Conservation (phyloP, 768 basidiomycete species). For the Serendipita indica region DNA sequence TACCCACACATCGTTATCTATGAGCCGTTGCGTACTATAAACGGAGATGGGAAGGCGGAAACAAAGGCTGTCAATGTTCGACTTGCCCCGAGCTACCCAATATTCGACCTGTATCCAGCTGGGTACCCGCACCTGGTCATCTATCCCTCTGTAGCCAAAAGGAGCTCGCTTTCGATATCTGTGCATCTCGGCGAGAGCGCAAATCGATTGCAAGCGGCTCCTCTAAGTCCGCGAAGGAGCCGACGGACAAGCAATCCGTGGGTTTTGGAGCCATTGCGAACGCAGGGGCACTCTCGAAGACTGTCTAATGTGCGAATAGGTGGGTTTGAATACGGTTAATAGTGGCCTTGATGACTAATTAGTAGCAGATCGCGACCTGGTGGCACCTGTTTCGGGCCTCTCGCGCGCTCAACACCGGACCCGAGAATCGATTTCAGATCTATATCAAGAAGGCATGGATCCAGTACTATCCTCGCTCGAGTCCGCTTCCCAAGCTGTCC, state of each 20-base stretch:
- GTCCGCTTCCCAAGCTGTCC: not conserved
- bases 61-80: not conserved
- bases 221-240: not conserved
- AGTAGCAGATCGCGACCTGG: too few species aligned
- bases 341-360: too few species aligned
- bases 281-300: too few species aligned
- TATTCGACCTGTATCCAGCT: constrained; percentile 13
- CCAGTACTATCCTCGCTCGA: not conserved
- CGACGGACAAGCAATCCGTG: constrained; percentile 1
- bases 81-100: constrained; percentile 12
- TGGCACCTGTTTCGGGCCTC: too few species aligned
- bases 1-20: constrained; percentile 34
- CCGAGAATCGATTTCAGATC: not conserved
- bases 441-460: not conserved
- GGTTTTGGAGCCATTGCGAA: too few species aligned
- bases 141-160: not conserved
- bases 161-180: not conserved
- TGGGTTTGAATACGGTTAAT: too few species aligned
- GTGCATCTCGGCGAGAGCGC: not conserved
- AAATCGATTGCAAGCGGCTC: not conserved
- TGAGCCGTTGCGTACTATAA: constrained; percentile 17
- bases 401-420: not conserved
- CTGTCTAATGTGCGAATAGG: too few species aligned
- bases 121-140: constrained; percentile 18
- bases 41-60: not conserved